These are phyloP conservation scores for Platanthera zijinensis DNA, from an alignment of 106 monocot genomes.

Conservation along the genomic window DNA sequence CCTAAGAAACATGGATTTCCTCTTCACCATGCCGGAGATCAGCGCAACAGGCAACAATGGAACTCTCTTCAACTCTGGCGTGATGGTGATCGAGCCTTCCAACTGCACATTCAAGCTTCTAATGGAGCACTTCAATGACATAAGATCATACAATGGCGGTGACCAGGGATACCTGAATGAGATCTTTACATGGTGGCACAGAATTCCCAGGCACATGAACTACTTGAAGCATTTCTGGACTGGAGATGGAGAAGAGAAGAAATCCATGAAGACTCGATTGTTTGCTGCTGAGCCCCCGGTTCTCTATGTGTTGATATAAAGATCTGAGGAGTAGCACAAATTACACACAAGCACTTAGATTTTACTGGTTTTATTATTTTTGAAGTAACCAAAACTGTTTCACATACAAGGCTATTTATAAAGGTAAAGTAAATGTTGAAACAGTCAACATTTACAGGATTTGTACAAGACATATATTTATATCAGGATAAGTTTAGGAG, in stretches of 20 bases:
- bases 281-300: constrained; percentile 56
- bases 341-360: too few relatives aligned
- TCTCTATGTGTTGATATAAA: too few relatives aligned
- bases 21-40: constrained; percentile 66
- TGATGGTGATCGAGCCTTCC: constrained; percentile 74
- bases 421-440: too few relatives aligned
- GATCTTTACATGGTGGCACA: constrained; percentile 80
- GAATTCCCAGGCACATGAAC: constrained; percentile 71
- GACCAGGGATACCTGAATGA: constrained; percentile 79
- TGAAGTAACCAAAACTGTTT: too few relatives aligned
- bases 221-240: constrained; percentile 77
- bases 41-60: constrained; percentile 65
- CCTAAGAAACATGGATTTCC: constrained; percentile 57
- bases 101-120: constrained; percentile 60
- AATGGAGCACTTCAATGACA: constrained; percentile 62
- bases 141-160: constrained; percentile 72
- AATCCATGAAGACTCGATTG: constrained; percentile 33
- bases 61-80: constrained; percentile 68
- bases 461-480: too few relatives aligned
- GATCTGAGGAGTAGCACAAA: too few relatives aligned
- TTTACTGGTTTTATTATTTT: too few relatives aligned
- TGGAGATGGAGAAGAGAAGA: constrained; percentile 46
- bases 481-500: too few relatives aligned
- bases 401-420: too few relatives aligned
- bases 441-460: too few relatives aligned